Conservation (phyloP, 805 yeast species). For the Wickerhamiella azyma region DNA sequence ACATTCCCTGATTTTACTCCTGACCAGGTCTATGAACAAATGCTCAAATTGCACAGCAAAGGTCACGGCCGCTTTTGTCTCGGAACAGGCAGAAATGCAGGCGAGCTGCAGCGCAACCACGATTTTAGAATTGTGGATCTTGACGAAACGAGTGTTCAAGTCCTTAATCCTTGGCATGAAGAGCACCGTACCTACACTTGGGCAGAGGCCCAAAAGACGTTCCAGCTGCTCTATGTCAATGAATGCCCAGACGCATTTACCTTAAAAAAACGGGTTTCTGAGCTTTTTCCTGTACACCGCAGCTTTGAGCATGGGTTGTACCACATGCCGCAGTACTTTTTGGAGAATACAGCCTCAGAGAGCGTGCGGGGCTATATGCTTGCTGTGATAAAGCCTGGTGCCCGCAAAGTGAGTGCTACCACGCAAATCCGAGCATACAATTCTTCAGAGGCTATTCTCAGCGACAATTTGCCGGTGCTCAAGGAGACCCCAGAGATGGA, state of each 20-base stretch:
- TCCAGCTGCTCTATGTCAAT: conserved; percentile 9
- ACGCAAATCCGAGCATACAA: neutral
- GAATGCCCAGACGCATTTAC: neutral
- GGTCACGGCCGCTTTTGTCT: conserved; percentile 41
- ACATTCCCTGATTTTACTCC: conserved; percentile 13
- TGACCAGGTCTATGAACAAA: conserved; percentile 25
- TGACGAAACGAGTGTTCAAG: conserved; percentile 11
- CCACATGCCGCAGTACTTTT: neutral
- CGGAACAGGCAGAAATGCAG: conserved; percentile 45
- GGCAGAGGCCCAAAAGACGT: neutral
- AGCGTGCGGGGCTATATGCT: neutral
- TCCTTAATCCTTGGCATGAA: conserved; percentile 10
- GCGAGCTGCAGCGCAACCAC: conserved; percentile 41
- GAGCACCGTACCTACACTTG: neutral
- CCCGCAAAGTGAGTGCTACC: neutral
- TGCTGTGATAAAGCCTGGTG: neutral
- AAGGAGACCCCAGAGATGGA: conserved; percentile 3
- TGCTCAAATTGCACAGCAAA: conserved; percentile 23
- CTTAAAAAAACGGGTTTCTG: neutral
- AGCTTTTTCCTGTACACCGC: neutral
- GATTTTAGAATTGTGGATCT: conserved; percentile 53
- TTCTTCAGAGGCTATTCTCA: neutral
- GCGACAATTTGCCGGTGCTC: neutral
- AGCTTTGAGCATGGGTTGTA: neutral
- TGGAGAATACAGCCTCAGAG: neutral